A percentile compares a stretch with the other conserved stretches of the same genome.
Evolutionary conservation across 495 filamentous ascomycete genomes (phyloP).

Genomic region (Rhypophila decipiens): DNA sequence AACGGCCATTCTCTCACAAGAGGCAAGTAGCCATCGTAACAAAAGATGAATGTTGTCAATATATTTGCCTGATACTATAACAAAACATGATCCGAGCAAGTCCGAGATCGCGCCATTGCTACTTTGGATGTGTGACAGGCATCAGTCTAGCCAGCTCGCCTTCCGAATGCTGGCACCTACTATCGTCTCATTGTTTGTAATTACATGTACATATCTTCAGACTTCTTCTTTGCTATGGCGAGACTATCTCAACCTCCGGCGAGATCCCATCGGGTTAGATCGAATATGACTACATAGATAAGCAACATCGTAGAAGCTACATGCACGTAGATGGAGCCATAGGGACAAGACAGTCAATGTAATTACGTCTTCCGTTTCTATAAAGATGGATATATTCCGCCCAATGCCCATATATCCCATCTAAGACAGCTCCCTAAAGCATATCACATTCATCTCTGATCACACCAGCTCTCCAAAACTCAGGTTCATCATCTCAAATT

Average conservation of each 20-base stretch:
- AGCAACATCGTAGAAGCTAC: background rate
- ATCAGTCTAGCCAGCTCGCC: background rate
- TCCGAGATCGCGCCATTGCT: background rate
- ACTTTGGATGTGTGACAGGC: background rate
- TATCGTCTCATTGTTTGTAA: background rate
- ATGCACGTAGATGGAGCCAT: background rate
- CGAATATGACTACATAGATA: background rate
- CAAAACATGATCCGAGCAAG: background rate
- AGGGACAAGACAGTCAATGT: background rate
- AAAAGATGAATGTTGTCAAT: background rate
- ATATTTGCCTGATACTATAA: background rate
- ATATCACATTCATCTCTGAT: background rate
- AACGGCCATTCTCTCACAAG: background rate
- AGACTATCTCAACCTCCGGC: background rate
- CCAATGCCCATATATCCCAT: background rate
- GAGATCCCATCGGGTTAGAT: background rate
- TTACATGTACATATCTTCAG: background rate
- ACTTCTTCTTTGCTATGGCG: background rate
- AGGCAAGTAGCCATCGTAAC: background rate
- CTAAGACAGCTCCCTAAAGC: background rate
- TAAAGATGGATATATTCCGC: background rate
- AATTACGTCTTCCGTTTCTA: background rate
- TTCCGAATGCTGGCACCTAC: background rate
- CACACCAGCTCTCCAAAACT: background rate
- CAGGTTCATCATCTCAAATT: background rate